A percentile compares a stretch with the other conserved stretches of the same genome.
phyloP scores from a whole-genome alignment of 352 stramenopile genomes.

The Sclerospora graminicola region DNA sequence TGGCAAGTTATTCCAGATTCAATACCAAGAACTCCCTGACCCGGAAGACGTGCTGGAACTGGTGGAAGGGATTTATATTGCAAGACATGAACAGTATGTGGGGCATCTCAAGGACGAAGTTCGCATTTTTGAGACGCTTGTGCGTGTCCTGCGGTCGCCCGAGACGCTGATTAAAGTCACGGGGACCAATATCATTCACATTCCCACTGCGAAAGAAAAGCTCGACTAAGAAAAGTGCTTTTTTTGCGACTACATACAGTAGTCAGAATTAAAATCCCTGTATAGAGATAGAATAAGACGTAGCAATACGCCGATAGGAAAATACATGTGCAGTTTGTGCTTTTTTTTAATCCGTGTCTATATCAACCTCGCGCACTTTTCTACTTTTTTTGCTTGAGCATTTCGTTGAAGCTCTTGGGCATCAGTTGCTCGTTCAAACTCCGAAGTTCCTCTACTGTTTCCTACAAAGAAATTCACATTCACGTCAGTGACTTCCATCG shows the following conservation, averaged over 20 bases:
- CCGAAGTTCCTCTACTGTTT: conserved; percentile 21
- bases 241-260: no score
- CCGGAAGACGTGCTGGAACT: conserved; percentile 79
- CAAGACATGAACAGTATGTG: conserved; percentile 70
- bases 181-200: conserved; percentile 79
- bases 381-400: conserved; percentile 8
- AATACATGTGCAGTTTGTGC: no score
- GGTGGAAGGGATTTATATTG: conserved; percentile 84
- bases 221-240: conserved; percentile 34
- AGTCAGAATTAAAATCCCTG: no score
- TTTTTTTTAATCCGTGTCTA: no score
- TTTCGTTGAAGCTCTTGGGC: conserved; percentile 7
- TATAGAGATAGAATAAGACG: no score
- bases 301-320: no score
- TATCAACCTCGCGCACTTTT: neutral
- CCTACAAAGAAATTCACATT: conserved; percentile 2
- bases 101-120: conserved; percentile 84
- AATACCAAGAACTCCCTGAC: conserved; percentile 76
- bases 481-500: neutral
- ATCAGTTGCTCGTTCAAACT: conserved; percentile 14
- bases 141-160: conserved; percentile 73
- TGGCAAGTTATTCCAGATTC: conserved; percentile 65
- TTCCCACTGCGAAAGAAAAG: conserved; percentile 76
- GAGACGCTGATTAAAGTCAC: conserved; percentile 82
- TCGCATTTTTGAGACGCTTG: conserved; percentile 80